Percentiles rank a stretch among this genome's conserved stretches.
Evolutionary conservation across 371 early-diverging fungal species (phyloP).

Genomic region (Capniomyces stellatus): DNA sequence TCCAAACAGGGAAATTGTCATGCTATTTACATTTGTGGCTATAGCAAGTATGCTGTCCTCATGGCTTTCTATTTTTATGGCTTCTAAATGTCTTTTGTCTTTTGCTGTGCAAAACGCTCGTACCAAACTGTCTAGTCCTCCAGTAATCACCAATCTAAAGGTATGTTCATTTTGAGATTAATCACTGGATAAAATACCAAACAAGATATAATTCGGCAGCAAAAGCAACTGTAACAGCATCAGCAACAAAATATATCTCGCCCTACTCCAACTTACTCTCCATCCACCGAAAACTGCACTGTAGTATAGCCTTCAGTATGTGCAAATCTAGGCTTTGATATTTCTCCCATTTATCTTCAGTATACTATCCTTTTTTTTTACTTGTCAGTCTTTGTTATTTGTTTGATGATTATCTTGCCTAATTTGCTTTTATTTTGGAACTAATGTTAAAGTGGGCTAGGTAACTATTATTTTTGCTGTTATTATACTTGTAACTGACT

Average conservation of each 20-base stretch:
- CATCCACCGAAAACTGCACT: constrained; percentile 8
- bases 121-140: constrained; percentile 18
- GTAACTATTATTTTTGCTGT: too few relatives aligned
- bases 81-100: constrained; percentile 15
- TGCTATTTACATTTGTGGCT: constrained; percentile 6
- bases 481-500: too few relatives aligned
- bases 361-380: too few relatives aligned
- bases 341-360: neutral
- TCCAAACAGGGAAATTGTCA: too few relatives aligned
- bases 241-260: too few relatives aligned
- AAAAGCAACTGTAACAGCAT: too few relatives aligned
- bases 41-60: constrained; percentile 12
- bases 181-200: neutral
- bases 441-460: too few relatives aligned
- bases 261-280: constrained; percentile 13
- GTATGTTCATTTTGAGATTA: too few relatives aligned
- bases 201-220: too few relatives aligned
- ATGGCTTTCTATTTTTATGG: constrained; percentile 18
- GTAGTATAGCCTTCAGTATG: constrained; percentile 22
- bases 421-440: too few relatives aligned
- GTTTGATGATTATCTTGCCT: too few relatives aligned
- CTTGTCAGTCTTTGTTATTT: too few relatives aligned
- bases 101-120: constrained; percentile 15
- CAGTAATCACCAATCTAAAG: constrained; percentile 4
- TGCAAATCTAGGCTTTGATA: constrained; percentile 7